These are phyloP conservation scores for Vigna hirtella DNA, from an alignment of 306 rosid species.

Conservation along the genomic window DNA sequence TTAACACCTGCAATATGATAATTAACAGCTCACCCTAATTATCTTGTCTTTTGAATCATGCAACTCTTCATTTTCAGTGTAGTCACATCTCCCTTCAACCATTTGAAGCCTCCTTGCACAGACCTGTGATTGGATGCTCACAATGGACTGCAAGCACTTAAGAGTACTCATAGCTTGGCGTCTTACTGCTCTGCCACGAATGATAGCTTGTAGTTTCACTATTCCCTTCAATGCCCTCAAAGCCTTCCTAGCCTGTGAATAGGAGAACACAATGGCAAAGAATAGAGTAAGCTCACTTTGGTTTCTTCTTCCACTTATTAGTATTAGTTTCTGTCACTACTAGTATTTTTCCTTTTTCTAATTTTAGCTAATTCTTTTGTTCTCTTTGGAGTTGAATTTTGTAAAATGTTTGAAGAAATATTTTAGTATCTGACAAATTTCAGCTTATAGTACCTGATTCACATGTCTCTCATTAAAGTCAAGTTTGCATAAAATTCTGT, in stretches of 20 bases:
- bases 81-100: constrained; percentile 52
- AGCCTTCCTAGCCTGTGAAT: constrained; percentile 84
- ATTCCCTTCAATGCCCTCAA: constrained; percentile 90
- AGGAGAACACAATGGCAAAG: not conserved
- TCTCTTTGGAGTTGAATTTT: constrained; percentile 1
- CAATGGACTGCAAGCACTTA: constrained; percentile 86
- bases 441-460: constrained; percentile 9
- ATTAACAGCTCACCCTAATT: constrained; percentile 55
- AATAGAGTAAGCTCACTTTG: constrained; percentile 11
- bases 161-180: constrained; percentile 89
- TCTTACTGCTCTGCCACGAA: constrained; percentile 89
- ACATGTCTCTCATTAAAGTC: constrained; percentile 1
- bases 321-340: not conserved
- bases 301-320: constrained; percentile 11
- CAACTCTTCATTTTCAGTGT: constrained; percentile 50
- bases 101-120: constrained; percentile 71
- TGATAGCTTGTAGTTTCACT: constrained; percentile 94
- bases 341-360: not conserved
- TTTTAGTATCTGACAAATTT: not conserved
- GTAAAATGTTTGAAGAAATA: not conserved
- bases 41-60: constrained; percentile 65
- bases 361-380: not conserved
- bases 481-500: not conserved
- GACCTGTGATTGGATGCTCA: constrained; percentile 77
- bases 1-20: not conserved